Evolutionary conservation across 2,329 filamentous ascomycete genomes (phyloP), one percentile per base, ranked within the genome.

Genomic region (Aaosphaeria pasadenensis): DNA sequence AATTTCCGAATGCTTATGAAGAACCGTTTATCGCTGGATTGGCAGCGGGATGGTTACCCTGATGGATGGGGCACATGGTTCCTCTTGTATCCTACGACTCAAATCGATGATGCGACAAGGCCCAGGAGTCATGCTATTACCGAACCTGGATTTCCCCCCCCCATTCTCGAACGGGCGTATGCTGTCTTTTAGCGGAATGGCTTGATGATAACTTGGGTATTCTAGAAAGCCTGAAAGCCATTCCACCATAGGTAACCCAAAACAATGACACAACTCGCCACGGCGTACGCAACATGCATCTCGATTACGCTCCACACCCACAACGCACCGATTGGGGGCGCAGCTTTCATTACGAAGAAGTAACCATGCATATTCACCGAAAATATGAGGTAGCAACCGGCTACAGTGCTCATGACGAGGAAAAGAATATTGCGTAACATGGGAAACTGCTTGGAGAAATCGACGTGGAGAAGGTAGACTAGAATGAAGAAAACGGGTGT

Each of bases 301-400:
- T 99, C 94, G 42, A 97, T 79, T 24, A 97, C 86, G 31, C 87
- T 84, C 91, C 92, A 97, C 4, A 97, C 81, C 91, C 92, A 97
- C 13, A 97, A 70, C 38, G 89, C 92, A 0, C 90, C 94, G 11
- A 96, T 69, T 5, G 91, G 85, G n/a, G 94, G 94, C 0, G 91
- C 88, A 54, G 84, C 85, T 74, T 96, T 95, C 89, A 97, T 91
- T 17, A 95, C 85, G 5, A 88, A 87, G 58, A 95, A 84, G 62
- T 96, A 97, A 4, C 86, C 83, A 55, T 85, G 82, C 30, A 77
- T 79, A 62, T 96, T 97, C 29, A 88, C 90, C 45, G 91, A 83
- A 57, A 88, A 77, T 43, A 97, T 85, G 53, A 96, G 76, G 69
- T 90, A 91, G 71, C 85, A 89, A 1, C 94, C 94, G 0, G 83